These are phyloP conservation scores for Limtongia smithiae DNA, from an alignment of 805 yeast species.

Conservation along the genomic window DNA sequence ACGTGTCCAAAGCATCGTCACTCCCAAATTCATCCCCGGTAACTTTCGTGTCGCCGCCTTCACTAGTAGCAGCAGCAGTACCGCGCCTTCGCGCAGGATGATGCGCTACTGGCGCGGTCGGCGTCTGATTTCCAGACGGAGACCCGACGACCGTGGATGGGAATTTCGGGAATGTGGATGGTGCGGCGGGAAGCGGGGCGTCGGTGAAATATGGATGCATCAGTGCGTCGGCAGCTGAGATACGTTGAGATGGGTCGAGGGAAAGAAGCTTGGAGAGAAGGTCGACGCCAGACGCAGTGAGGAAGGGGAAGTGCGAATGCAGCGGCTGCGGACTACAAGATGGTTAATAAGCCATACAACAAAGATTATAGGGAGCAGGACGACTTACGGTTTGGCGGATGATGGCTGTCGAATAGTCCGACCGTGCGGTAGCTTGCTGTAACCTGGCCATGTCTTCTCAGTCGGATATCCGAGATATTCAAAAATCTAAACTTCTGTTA, in stretches of 20 bases:
- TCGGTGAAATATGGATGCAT: slow-evolving; percentile 43
- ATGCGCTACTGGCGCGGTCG: no score
- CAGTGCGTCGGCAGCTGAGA: slow-evolving; percentile 47
- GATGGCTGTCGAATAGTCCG: slow-evolving; percentile 36
- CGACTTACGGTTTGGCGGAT: slow-evolving; percentile 35
- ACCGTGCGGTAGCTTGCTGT: slow-evolving; percentile 36
- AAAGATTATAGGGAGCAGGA: no score
- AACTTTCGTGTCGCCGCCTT: neutral
- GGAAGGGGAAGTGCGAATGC: slow-evolving; percentile 19
- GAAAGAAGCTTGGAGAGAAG: slow-evolving; percentile 42
- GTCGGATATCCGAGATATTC: slow-evolving; percentile 45
- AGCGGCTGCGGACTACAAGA: slow-evolving; percentile 2
- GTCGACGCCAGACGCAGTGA: slow-evolving; percentile 32
- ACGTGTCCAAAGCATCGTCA: no score
- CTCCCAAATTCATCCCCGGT: no score
- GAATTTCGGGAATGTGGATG: slow-evolving; percentile 33
- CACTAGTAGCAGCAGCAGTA: slow-evolving; percentile 2
- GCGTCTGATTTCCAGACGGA: no score
- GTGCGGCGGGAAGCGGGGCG: slow-evolving; percentile 43
- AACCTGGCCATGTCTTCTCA: slow-evolving; percentile 29
- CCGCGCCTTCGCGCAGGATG: no score
- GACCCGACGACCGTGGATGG: no score
- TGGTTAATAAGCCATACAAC: no score
- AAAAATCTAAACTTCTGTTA: slow-evolving; percentile 40
- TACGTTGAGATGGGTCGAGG: slow-evolving; percentile 45